Conservation (phyloP, 2,329 filamentous ascomycete species). For the Phaeomoniella chlamydospora region DNA sequence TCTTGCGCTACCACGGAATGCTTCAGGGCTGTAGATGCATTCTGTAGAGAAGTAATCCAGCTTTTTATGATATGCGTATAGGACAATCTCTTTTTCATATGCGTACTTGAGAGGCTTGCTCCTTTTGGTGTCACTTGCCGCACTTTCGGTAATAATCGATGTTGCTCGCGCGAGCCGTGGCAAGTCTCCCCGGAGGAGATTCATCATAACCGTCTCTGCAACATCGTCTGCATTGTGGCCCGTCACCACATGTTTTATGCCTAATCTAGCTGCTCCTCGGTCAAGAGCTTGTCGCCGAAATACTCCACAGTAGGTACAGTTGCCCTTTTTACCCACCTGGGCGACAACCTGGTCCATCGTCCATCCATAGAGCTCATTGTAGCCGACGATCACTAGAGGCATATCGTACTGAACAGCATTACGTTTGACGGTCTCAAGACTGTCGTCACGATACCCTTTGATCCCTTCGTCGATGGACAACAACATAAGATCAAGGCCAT, state of each 20-base stretch:
- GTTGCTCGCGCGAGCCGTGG: slow-evolving; percentile 78
- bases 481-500: slow-evolving; percentile 72
- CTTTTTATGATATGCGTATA: slow-evolving; percentile 94
- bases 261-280: slow-evolving; percentile 73
- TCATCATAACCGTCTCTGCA: slow-evolving; percentile 96
- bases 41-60: slow-evolving; percentile 97
- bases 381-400: slow-evolving; percentile 82
- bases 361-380: slow-evolving; percentile 91
- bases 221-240: slow-evolving; percentile 97
- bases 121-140: slow-evolving; percentile 76
- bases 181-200: slow-evolving; percentile 77
- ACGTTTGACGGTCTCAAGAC: slow-evolving; percentile 86
- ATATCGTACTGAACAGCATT: slow-evolving; percentile 86
- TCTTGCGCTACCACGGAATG: slow-evolving; percentile 83
- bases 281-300: slow-evolving; percentile 90
- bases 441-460: slow-evolving; percentile 91
- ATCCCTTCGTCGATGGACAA: slow-evolving; percentile 96
- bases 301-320: slow-evolving; percentile 97
- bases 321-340: slow-evolving; percentile 92
- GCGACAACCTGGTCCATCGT: slow-evolving; percentile 98
- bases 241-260: slow-evolving; percentile 86
- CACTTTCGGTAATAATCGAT: slow-evolving; percentile 68
- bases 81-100: slow-evolving; percentile 96
- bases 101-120: slow-evolving; percentile 97
- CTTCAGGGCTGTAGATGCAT: slow-evolving; percentile 95